Evolutionary conservation across 768 basidiomycete genomes (phyloP).

Genomic region (Podaxis sp.): DNA sequence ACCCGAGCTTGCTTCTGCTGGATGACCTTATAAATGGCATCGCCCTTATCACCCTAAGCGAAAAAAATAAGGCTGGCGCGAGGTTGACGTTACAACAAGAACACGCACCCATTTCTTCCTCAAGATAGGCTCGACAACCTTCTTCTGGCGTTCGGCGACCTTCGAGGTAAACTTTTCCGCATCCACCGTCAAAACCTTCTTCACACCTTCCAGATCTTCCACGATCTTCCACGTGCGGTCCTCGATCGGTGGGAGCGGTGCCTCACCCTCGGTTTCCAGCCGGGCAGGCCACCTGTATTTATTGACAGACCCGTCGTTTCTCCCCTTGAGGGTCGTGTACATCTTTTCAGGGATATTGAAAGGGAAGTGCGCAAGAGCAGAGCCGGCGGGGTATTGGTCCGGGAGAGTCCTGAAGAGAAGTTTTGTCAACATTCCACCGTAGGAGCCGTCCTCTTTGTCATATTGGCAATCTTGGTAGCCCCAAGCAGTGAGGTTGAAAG

Average conservation of each 20-base stretch:
- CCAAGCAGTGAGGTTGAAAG: conserved; percentile 77
- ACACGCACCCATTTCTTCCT: conserved; percentile 22
- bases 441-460: conserved; percentile 65
- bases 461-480: conserved; percentile 72
- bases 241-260: background rate
- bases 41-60: conserved; percentile 11
- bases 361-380: conserved; percentile 78
- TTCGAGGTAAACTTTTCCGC: conserved; percentile 31
- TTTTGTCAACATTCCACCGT: conserved; percentile 73
- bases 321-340: conserved; percentile 37
- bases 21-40: conserved; percentile 16
- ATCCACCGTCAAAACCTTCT: conserved; percentile 28
- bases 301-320: conserved; percentile 27
- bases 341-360: conserved; percentile 64
- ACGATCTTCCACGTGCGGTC: conserved; percentile 26
- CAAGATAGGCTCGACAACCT: conserved; percentile 26
- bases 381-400: conserved; percentile 61
- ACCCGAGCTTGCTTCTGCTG: conserved; percentile 18
- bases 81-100: background rate
- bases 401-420: conserved; percentile 75
- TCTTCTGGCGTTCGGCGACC: conserved; percentile 33
- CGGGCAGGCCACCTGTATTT: conserved; percentile 59
- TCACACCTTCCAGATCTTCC: conserved; percentile 32
- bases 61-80: background rate
- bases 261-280: background rate